Conservation (phyloP, 163 green algal genomes). For the Picocystis sp. region DNA sequence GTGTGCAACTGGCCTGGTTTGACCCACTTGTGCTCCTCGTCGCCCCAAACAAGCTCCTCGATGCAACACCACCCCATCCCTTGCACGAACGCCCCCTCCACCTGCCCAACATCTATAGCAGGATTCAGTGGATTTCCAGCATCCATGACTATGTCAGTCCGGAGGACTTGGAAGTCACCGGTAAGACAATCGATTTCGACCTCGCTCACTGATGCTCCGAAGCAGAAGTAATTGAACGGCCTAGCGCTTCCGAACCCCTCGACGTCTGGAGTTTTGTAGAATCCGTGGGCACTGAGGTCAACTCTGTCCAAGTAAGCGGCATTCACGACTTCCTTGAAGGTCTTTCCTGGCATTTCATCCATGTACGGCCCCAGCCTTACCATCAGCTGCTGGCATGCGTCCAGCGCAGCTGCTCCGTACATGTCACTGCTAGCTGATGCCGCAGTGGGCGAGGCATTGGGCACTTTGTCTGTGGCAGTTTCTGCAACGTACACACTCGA, state of each 20-base stretch:
- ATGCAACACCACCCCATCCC: slow-evolving; percentile 86
- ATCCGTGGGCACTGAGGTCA: slow-evolving; percentile 86
- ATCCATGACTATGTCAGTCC: slow-evolving; percentile 88
- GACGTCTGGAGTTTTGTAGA: slow-evolving; percentile 84
- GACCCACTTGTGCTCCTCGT: slow-evolving; percentile 79
- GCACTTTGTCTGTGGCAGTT: slow-evolving; percentile 87
- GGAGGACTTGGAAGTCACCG: slow-evolving; percentile 60
- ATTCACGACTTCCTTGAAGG: slow-evolving; percentile 27
- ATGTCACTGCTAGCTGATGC: slow-evolving; percentile 75
- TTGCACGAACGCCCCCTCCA: slow-evolving; percentile 87
- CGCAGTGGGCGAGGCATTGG: slow-evolving; percentile 87
- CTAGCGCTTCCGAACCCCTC: slow-evolving; percentile 41
- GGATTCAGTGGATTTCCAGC: slow-evolving; percentile 87
- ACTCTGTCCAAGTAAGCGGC: slow-evolving; percentile 70
- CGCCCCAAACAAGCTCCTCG: slow-evolving; percentile 91
- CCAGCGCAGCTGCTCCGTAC: slow-evolving; percentile 65
- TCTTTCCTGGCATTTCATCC: slow-evolving; percentile 15
- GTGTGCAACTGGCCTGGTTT: slow-evolving; percentile 19
- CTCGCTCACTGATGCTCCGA: slow-evolving; percentile 45
- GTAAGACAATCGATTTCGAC: slow-evolving; percentile 86
- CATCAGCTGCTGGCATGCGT: slow-evolving; percentile 75
- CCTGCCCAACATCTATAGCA: slow-evolving; percentile 91
- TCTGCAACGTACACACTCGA: slow-evolving; percentile 69
- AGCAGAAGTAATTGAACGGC: slow-evolving; percentile 93
- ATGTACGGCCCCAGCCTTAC: slow-evolving; percentile 49